Base-by-base conservation (phyloP, 169 alveolate species). In the Eimeria praecox region DNA sequence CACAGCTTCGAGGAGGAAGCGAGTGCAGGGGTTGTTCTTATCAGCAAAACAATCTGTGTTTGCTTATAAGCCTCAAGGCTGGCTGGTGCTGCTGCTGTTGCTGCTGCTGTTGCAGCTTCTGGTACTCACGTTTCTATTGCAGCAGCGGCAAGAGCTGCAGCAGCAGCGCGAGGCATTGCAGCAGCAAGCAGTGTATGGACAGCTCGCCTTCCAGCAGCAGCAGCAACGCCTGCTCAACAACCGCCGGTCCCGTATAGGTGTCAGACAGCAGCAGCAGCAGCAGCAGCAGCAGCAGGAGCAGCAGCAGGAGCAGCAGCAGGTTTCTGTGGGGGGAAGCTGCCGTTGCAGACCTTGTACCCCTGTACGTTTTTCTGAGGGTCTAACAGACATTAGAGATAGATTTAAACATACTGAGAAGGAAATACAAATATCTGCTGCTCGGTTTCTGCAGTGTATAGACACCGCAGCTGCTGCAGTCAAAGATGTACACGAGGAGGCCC, bases 231-330 rank as follows among this genome's bases (percentile, higher is more conserved):
- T n/a, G n/a, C n/a, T n/a, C n/a, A n/a, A n/a, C n/a, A n/a, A n/a
- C n/a, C n/a, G n/a, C n/a, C n/a, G n/a, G n/a, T n/a, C n/a, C n/a
- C n/a, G n/a, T n/a, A n/a, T n/a, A n/a, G n/a, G n/a, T n/a, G n/a
- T n/a, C n/a, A n/a, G n/a, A n/a, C 75, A 64, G 75, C 75, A 64
- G 75, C 75, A 64, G 75, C 75, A 64, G 56, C n/a, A n/a, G n/a
- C n/a, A n/a, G 75, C 75, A 16, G 75, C 75, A 64, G 75, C 75
- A 5, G 75, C 75, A 64, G 75, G 33, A 64, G 75, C 75, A 64
- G 75, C 75, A 64, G 75, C 75, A 64, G 75, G 46, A 73, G 83
- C 83, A 73, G 83, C 75, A 64, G 75, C 75, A n/a, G 75, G 75
- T 18, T 18, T 5, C 33, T 9, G 33, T 64, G 75, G 24, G 75